Evolutionary conservation across 495 filamentous ascomycete genomes (phyloP), one percentile per base, ranked within the genome.

Genomic region (Aspergillus wentii): DNA sequence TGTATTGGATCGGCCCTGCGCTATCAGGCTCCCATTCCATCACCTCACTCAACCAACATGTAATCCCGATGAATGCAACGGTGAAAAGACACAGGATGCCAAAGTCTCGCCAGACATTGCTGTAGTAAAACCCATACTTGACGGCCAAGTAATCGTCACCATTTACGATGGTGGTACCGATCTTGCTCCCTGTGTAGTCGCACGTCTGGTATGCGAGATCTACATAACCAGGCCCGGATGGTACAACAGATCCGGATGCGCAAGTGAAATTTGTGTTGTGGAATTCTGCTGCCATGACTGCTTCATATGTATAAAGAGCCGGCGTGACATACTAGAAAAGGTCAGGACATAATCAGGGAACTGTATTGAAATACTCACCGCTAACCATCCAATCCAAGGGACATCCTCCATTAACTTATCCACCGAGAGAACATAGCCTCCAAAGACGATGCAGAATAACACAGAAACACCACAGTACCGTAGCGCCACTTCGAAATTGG

Each of bases 291-390:
- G 72, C 54, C 64, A 85, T 68, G 25, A 80, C 54, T 0, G 69
- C 68, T 50, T 83, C 85, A 42, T 84, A 88, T 1, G 74, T 72
- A 48, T 86, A 92, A 8, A 76, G 57, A 4, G 88, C 61, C 0
- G 85, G 86, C 33, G 87, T 83, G 41, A 84, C 70, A 50, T 62
- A 69, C 48, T 61, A 26, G 7, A 35, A 22, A 4, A 34, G 20
- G 17, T 25, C n/a, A n/a, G n/a, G n/a, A n/a, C n/a, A n/a, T n/a
- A n/a, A n/a, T n/a, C n/a, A n/a, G n/a, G n/a, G n/a, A n/a, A n/a
- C n/a, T n/a, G n/a, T n/a, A n/a, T 22, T 28, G 4, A 36, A 34
- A 49, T 48, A 38, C 57, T 39, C 44, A 57, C 54, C 7, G 61
- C 58, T 23, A 64, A 45, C 61, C 61, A 65, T 30, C 58, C 61